phyloP scores from a whole-genome alignment of 2,329 filamentous ascomycete species.

The Colletotrichum sp. region DNA sequence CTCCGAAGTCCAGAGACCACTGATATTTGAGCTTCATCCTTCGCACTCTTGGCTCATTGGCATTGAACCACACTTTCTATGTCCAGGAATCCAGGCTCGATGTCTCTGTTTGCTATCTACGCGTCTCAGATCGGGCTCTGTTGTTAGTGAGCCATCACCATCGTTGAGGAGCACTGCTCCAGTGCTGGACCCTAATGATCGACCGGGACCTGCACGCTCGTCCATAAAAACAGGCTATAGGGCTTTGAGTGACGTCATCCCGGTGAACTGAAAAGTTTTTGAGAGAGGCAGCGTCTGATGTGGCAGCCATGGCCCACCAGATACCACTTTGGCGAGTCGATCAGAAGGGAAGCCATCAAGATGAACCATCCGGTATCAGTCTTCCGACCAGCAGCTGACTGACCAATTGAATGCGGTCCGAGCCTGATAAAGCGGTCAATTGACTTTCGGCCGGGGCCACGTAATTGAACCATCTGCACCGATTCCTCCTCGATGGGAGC shows the following conservation, averaged over 20 bases:
- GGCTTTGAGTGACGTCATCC: constrained; percentile 10
- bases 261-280: neutral
- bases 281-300: neutral
- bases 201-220: constrained; percentile 4
- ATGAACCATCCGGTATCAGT: neutral
- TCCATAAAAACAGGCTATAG: neutral
- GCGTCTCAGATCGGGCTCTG: neutral
- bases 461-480: neutral
- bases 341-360: neutral
- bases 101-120: neutral
- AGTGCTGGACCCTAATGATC: neutral
- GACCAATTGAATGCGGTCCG: neutral
- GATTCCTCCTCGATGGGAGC: neutral
- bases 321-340: neutral
- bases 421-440: neutral
- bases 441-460: neutral
- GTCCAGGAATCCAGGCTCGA: neutral
- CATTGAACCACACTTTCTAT: neutral
- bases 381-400: neutral
- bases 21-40: neutral
- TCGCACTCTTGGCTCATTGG: neutral
- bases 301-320: neutral
- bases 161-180: neutral
- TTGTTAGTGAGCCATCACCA: neutral
- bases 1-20: neutral